These are phyloP conservation scores for Westerdykella aurantiaca DNA, from an alignment of 2,329 filamentous ascomycete genomes.

Conservation along the genomic window DNA sequence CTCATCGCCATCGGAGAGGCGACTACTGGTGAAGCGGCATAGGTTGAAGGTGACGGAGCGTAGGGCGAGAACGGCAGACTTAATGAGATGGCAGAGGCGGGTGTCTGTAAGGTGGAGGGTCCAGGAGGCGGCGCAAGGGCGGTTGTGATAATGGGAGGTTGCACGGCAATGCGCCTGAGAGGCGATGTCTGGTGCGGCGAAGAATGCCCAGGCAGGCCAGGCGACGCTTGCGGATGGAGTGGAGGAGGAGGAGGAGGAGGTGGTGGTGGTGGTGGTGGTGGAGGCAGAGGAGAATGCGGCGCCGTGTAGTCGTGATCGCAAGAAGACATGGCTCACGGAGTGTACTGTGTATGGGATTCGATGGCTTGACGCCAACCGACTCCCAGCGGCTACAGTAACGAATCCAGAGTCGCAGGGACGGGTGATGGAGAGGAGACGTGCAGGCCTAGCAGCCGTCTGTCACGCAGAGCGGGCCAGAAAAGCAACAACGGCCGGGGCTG, in stretches of 20 bases:
- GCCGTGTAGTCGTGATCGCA: constrained; percentile 20
- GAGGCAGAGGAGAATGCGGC: constrained; percentile 17
- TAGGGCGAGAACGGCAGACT: constrained; percentile 36
- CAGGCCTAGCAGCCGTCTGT: background rate
- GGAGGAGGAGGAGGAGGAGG: constrained; percentile 15
- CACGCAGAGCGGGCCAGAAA: constrained; percentile 11
- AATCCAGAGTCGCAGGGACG: background rate
- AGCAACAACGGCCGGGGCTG: constrained; percentile 11
- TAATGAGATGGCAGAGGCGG: constrained; percentile 35
- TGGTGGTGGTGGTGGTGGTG: constrained; percentile 21
- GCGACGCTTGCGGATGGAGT: constrained; percentile 4
- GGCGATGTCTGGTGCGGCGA: constrained; percentile 23
- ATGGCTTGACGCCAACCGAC: background rate
- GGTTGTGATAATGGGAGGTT: constrained; percentile 39
- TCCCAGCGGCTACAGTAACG: background rate
- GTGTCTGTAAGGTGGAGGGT: constrained; percentile 30
- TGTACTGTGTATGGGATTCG: background rate
- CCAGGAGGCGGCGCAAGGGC: constrained; percentile 35
- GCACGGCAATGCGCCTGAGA: constrained; percentile 35
- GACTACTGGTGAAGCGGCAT: constrained; percentile 25
- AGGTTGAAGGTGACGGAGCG: constrained; percentile 26
- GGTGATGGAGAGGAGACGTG: background rate
- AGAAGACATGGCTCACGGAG: constrained; percentile 15
- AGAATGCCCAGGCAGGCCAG: constrained; percentile 7
- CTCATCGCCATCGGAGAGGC: constrained; percentile 36